phyloP scores from a whole-genome alignment of 1,284 basidiomycete genomes.

The Ganoderma meredithae region DNA sequence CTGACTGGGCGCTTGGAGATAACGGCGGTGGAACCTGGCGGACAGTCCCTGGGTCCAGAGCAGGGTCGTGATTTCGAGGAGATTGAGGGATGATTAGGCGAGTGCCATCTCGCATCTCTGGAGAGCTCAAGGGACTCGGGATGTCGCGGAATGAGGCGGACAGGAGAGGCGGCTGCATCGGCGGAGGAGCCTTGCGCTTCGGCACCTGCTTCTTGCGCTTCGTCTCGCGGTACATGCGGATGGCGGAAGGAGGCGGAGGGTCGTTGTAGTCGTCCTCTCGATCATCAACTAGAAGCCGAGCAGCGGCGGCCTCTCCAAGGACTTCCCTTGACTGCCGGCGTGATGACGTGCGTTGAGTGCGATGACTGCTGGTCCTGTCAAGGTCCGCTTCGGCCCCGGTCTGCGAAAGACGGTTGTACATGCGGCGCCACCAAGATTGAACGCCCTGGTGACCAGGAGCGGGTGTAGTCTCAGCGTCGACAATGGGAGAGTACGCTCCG shows the following conservation, averaged over 20 bases:
- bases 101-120: slow-evolving; percentile 12
- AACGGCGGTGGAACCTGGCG: slow-evolving; percentile 6
- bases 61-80: not conserved
- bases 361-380: slow-evolving; percentile 7
- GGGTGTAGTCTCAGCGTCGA: slow-evolving; percentile 22
- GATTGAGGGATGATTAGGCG: not conserved
- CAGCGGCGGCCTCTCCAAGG: slow-evolving; percentile 5
- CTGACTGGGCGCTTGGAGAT: slow-evolving; percentile 21
- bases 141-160: slow-evolving; percentile 27
- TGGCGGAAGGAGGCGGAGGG: slow-evolving; percentile 49
- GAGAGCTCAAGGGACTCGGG: slow-evolving; percentile 26
- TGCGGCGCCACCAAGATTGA: slow-evolving; percentile 63
- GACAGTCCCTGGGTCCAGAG: not conserved
- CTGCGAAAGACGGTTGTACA: slow-evolving; percentile 62
- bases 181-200: slow-evolving; percentile 22
- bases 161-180: slow-evolving; percentile 17
- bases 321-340: slow-evolving; percentile 29
- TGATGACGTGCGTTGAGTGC: slow-evolving; percentile 27
- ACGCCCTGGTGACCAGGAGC: slow-evolving; percentile 37
- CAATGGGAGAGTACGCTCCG: slow-evolving; percentile 24
- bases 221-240: slow-evolving; percentile 43
- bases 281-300: slow-evolving; percentile 30
- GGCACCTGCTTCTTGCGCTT: slow-evolving; percentile 21
- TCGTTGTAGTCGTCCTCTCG: slow-evolving; percentile 48
- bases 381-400: slow-evolving; percentile 44